phyloP scores from a whole-genome alignment of 768 basidiomycete genomes.

The Mycena galopus region DNA sequence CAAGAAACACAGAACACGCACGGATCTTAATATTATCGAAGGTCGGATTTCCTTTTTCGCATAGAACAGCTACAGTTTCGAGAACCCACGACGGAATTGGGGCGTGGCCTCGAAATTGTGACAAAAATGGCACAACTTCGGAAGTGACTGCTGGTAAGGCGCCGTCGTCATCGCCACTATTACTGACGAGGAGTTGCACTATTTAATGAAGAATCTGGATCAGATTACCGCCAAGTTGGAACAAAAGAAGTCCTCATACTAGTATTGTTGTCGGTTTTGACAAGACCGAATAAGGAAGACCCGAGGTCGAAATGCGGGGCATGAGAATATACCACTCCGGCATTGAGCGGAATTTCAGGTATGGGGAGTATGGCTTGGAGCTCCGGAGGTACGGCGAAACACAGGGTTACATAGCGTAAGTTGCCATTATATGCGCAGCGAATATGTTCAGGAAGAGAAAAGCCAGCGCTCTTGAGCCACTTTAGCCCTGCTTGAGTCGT shows the following conservation, averaged over 20 bases:
- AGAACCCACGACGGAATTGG: slow-evolving; percentile 8
- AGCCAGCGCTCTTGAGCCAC: slow-evolving; percentile 2
- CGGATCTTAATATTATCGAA: slow-evolving; percentile 23
- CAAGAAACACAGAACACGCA: slow-evolving; percentile 9
- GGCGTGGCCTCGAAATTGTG: slow-evolving; percentile 1
- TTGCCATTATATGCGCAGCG: slow-evolving; percentile 6
- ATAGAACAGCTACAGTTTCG: slow-evolving; percentile 18
- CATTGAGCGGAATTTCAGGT: background rate
- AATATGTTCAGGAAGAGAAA: background rate
- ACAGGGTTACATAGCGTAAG: background rate
- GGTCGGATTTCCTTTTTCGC: background rate
- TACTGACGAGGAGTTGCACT: slow-evolving; percentile 11
- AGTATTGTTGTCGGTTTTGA: slow-evolving; percentile 26
- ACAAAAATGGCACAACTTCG: slow-evolving; percentile 13
- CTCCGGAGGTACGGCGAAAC: slow-evolving; percentile 1
- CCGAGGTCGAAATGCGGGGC: background rate
- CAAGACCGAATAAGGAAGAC: background rate
- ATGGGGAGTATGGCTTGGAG: slow-evolving; percentile 13
- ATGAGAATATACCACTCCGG: background rate
- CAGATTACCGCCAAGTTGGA: background rate
- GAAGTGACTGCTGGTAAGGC: slow-evolving; percentile 1
- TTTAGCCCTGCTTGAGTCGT: slow-evolving; percentile 13
- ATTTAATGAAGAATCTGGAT: background rate
- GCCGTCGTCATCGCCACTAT: background rate
- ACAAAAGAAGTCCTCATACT: background rate